These are phyloP conservation scores for Penicillium soppii DNA, from an alignment of 495 filamentous ascomycete species.

Conservation along the genomic window DNA sequence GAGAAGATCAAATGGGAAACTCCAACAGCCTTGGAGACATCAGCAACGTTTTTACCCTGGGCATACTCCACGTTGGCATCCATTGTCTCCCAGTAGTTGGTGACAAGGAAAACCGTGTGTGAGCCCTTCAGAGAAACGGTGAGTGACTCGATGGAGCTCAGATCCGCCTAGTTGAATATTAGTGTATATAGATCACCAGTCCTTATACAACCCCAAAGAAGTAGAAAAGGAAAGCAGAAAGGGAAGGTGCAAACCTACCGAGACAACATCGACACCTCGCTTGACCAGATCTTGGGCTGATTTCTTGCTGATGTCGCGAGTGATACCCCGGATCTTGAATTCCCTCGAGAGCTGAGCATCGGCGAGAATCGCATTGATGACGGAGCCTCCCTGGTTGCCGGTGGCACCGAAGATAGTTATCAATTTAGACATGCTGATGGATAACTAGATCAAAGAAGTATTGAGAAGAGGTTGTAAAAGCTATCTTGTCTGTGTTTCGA, in stretches of 20 bases:
- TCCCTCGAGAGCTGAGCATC: conserved; percentile 24
- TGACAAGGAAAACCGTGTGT: conserved; percentile 32
- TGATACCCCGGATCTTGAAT: conserved; percentile 42
- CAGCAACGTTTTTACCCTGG: conserved; percentile 57
- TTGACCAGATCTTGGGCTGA: conserved; percentile 23
- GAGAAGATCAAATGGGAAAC: conserved; percentile 27
- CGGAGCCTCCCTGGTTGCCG: conserved; percentile 33
- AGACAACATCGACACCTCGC: conserved; percentile 22
- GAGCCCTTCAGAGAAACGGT: conserved; percentile 33
- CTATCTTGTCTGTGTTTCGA: no score
- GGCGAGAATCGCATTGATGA: conserved; percentile 25
- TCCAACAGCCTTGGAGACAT: conserved; percentile 38
- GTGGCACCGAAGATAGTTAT: conserved; percentile 51
- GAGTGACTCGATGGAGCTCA: conserved; percentile 48
- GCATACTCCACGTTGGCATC: conserved; percentile 32
- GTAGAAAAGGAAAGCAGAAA: not conserved
- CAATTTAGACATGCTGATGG: conserved; percentile 25
- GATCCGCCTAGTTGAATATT: conserved; percentile 40
- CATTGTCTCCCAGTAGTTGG: conserved; percentile 25
- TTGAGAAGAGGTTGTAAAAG: no score
- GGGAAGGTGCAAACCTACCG: conserved; percentile 11
- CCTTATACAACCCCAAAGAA: not conserved
- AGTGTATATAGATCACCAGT: not conserved
- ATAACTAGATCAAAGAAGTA: no score
- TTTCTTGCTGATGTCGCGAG: conserved; percentile 22